Evolutionary conservation across 352 stramenopile species (phyloP).

Genomic region (Phytopythium aichiense): DNA sequence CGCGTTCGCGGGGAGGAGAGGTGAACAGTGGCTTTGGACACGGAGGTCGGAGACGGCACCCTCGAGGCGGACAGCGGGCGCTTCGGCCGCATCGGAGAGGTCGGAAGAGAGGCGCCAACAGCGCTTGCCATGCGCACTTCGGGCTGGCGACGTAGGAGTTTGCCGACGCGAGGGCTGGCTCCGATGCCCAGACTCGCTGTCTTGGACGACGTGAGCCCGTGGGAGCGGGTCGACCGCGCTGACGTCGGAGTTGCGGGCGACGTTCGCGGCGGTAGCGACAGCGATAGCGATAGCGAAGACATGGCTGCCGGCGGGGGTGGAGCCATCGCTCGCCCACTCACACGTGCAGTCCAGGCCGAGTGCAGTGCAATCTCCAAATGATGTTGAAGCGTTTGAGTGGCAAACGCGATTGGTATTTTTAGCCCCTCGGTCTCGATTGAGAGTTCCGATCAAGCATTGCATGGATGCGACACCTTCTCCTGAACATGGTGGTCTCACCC

Average conservation of each 20-base stretch:
- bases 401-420: too few relatives aligned
- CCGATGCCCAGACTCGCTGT: background rate
- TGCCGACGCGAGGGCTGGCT: slow-evolving; percentile 27
- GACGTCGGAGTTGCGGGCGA: background rate
- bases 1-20: slow-evolving; percentile 10
- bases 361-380: background rate
- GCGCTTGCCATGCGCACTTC: background rate
- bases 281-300: background rate
- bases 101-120: background rate
- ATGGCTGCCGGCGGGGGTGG: background rate
- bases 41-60: slow-evolving; percentile 18
- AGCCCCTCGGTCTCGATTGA: too few relatives aligned
- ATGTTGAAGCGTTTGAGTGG: too few relatives aligned
- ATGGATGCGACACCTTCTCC: too few relatives aligned
- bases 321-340: background rate
- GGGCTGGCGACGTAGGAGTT: slow-evolving; percentile 5
- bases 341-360: background rate
- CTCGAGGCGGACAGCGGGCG: slow-evolving; percentile 36
- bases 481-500: too few relatives aligned
- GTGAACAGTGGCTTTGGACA: slow-evolving; percentile 10
- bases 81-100: slow-evolving; percentile 16
- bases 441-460: too few relatives aligned
- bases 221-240: background rate
- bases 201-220: background rate
- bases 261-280: background rate